Base-by-base conservation (phyloP, 495 filamentous ascomycete species). In the Aspergillus conjunctus region DNA sequence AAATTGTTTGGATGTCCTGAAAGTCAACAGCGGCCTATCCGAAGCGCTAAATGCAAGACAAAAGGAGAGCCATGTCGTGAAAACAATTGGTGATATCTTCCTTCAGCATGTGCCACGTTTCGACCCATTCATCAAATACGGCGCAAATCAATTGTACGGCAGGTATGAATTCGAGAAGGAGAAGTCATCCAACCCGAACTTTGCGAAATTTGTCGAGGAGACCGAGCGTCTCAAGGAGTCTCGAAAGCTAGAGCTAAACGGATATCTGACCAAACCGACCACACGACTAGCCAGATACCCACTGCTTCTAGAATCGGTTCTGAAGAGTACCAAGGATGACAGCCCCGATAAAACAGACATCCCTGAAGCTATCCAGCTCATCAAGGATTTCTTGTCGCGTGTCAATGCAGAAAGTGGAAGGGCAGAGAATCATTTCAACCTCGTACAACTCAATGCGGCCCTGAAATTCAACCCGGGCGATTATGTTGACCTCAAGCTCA, bases 111-210 rank as follows among this genome's bases (percentile, higher is more conserved):
- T 94, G 30, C 92, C 92, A 18, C 86, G 87, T 59, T 99, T 98
- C 70, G 88, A 91, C 66, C 95, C 95, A 0, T 99, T 99, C 71
- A 97, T 99, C 73, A 87, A 88, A 65, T 99, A 99, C 69, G 95
- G 95, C 65, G 88, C 94, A 18, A 97, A 94, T 63, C 95, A 99
- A 68, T 80, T 99, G 7, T 95, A 95, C 71, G 95, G 91, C 54
- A 97, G 98, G 71, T 96, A 92, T 60, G 95, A 98, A 68, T 99
- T 98, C 72, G 95, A 99, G 72, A 93, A 93, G 63, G 95, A 99
- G 76, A 91, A 93, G 63, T 83, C 87, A 11, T 85, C 87, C 50
- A 99, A 99, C 64, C 86, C 88, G 7, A 83, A 79, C 31, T 99
- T 99, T 70, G 79, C 88, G 31, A 89, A 88, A 67, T 98, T 99